These are phyloP conservation scores for Penicillium herquei DNA, from an alignment of 495 filamentous ascomycete genomes.

Conservation along the genomic window DNA sequence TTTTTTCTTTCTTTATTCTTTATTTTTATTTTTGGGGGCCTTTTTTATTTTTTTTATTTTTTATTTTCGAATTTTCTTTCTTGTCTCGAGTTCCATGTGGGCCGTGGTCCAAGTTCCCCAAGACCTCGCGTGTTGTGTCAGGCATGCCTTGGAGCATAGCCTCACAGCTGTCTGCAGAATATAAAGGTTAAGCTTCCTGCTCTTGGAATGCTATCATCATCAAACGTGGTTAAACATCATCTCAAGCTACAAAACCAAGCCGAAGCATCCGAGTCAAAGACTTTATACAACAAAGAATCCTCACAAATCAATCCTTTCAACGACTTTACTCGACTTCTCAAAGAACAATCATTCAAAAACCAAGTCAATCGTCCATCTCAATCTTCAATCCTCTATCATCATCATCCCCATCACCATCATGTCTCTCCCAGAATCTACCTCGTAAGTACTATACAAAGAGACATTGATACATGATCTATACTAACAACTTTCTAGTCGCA, in stretches of 20 bases:
- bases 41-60: not conserved
- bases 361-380: no score
- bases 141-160: slow-evolving; percentile 20
- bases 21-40: slow-evolving; percentile 1
- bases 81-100: slow-evolving; percentile 21
- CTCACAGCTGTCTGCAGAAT: slow-evolving; percentile 16
- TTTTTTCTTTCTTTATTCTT: not conserved
- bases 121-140: slow-evolving; percentile 22
- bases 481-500: slow-evolving; percentile 16
- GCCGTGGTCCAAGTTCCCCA: slow-evolving; percentile 19
- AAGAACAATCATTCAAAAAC: no score
- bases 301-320: not conserved
- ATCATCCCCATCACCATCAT: slow-evolving; percentile 10
- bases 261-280: not conserved
- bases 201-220: slow-evolving; percentile 4
- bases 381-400: no score
- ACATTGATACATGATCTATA: not conserved
- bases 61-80: not conserved
- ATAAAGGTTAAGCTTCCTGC: slow-evolving; percentile 20
- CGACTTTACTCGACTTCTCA: no score
- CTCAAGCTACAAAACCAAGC: not conserved
- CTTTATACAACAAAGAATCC: not conserved
- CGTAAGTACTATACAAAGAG: slow-evolving; percentile 5
- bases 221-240: slow-evolving; percentile 5
- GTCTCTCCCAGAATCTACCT: slow-evolving; percentile 18